A percentile compares a stretch with the other conserved stretches of the same genome.
phyloP scores from a whole-genome alignment of 2,329 filamentous ascomycete species.

The Teratosphaeria gauchensis region DNA sequence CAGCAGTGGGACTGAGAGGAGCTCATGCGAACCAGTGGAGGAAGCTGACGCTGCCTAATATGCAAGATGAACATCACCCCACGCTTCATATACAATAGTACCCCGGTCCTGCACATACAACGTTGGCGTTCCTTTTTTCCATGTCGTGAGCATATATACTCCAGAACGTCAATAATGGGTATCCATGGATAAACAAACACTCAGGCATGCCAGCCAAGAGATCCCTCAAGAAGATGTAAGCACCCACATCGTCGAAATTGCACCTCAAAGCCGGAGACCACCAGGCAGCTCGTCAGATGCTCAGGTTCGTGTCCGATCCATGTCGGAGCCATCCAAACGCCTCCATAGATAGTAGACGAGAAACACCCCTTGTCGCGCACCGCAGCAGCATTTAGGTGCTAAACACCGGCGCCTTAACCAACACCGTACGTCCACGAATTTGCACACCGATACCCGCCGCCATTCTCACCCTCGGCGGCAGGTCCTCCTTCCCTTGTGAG shows the following conservation, averaged over 20 bases:
- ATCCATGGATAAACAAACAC: neutral
- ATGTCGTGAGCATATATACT: neutral
- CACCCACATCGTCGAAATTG: neutral
- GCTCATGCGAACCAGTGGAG: neutral
- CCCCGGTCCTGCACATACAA: too few relatives aligned
- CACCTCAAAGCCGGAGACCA: neutral
- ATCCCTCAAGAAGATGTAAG: neutral
- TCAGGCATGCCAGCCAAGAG: neutral
- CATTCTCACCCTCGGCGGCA: conserved; percentile 37
- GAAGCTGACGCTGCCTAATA: too few relatives aligned
- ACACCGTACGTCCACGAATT: conserved; percentile 38
- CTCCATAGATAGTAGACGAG: neutral
- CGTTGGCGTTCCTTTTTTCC: neutral
- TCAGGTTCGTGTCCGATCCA: neutral
- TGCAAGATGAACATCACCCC: too few relatives aligned
- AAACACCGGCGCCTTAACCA: conserved; percentile 42
- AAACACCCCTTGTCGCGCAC: neutral
- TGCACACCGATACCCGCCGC: conserved; percentile 39
- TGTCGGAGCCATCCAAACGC: neutral
- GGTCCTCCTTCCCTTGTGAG: conserved; percentile 31
- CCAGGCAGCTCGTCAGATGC: neutral
- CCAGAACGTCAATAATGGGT: neutral
- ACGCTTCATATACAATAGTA: too few relatives aligned
- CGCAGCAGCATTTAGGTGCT: conserved; percentile 13
- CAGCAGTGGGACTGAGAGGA: neutral